phyloP scores from a whole-genome alignment of 2,329 filamentous ascomycete genomes.

The Aschersonia sp. region DNA sequence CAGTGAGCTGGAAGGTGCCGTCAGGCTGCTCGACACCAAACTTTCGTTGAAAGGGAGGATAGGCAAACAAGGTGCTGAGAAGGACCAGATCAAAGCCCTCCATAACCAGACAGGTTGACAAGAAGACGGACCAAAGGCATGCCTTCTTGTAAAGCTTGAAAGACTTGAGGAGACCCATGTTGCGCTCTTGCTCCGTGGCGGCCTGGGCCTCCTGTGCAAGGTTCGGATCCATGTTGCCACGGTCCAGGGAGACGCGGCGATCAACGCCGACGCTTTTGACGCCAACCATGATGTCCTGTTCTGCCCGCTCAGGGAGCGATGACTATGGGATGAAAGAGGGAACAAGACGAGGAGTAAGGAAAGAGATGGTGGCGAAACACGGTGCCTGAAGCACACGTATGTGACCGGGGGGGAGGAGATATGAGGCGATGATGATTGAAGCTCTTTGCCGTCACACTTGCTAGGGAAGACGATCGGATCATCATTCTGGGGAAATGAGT shows the following conservation, averaged over 20 bases:
- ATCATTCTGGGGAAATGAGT: background rate
- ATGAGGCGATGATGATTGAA: background rate
- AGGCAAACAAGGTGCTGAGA: slow-evolving; percentile 25
- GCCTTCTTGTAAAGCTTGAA: slow-evolving; percentile 25
- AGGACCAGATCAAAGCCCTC: slow-evolving; percentile 26
- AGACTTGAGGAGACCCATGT: slow-evolving; percentile 16
- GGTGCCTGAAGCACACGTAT: no score
- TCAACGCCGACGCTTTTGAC: background rate
- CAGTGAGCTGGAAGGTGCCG: slow-evolving; percentile 29
- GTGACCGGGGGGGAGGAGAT: no score
- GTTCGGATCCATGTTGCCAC: slow-evolving; percentile 4
- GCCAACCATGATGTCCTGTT: background rate
- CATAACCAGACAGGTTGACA: slow-evolving; percentile 24
- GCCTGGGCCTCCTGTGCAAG: slow-evolving; percentile 9
- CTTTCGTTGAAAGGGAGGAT: slow-evolving; percentile 21
- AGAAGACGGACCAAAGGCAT: slow-evolving; percentile 20
- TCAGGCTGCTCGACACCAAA: slow-evolving; percentile 22
- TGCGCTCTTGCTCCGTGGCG: slow-evolving; percentile 19
- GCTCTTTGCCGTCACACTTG: no score
- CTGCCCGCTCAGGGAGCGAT: background rate
- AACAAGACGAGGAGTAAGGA: no score
- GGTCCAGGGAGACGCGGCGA: slow-evolving; percentile 3
- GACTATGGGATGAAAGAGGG: no score
- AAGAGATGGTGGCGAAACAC: no score
- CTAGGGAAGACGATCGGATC: no score